A percentile compares a stretch with the other conserved stretches of the same genome.
Evolutionary conservation across 257 asterid genomes (phyloP).

Genomic region (Fraxinus pennsylvanica): DNA sequence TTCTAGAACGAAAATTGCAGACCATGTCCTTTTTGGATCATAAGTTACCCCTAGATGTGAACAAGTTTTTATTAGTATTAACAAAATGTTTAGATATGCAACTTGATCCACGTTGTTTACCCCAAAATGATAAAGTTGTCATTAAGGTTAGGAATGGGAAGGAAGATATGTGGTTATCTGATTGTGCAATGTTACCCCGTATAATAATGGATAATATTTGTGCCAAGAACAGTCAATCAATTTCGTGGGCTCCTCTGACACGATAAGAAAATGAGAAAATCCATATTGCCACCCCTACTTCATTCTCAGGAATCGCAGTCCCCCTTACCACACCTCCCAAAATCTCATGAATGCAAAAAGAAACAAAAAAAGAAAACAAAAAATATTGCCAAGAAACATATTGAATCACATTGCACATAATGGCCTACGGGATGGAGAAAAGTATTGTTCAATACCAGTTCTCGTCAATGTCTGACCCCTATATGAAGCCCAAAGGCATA

Average conservation of each 20-base stretch:
- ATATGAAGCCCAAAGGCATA: conserved; percentile 97
- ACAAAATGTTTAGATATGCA: background rate
- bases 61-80: background rate
- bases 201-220: background rate
- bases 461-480: conserved; percentile 95
- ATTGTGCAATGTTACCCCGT: background rate
- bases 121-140: background rate
- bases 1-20: background rate
- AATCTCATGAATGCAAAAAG: background rate
- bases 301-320: background rate
- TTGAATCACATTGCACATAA: background rate
- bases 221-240: background rate
- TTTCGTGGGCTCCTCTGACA: background rate
- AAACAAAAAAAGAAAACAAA: background rate
- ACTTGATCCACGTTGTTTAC: background rate
- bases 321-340: background rate
- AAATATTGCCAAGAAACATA: background rate
- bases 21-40: background rate
- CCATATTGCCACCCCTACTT: background rate
- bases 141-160: background rate
- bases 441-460: conserved; percentile 56
- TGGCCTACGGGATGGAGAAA: background rate
- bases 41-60: background rate
- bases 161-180: background rate
- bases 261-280: background rate